These are phyloP conservation scores for Fusarium palustre DNA, from an alignment of 2,329 filamentous ascomycete genomes.

Conservation along the genomic window DNA sequence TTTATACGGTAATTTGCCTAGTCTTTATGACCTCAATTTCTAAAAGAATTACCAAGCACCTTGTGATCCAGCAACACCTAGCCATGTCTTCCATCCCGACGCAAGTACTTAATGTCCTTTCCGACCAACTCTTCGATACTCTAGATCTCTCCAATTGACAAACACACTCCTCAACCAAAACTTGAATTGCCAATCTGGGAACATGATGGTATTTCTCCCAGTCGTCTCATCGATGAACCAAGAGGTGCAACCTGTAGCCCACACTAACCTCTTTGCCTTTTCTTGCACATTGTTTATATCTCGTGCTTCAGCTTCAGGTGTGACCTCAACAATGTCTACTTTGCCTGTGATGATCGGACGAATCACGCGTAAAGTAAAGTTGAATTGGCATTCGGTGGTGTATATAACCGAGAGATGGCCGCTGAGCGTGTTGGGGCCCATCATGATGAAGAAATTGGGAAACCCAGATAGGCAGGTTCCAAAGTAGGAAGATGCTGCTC, in stretches of 20 bases:
- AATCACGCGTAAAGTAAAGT: constrained; percentile 54
- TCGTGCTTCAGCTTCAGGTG: constrained; percentile 42
- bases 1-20: rapidly evolving
- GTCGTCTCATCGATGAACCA: constrained; percentile 63
- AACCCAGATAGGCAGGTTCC: constrained; percentile 62
- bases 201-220: constrained; percentile 63
- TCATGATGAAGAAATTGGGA: constrained; percentile 56
- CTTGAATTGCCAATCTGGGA: constrained; percentile 63
- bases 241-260: constrained; percentile 62
- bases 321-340: constrained; percentile 50
- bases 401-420: constrained; percentile 64
- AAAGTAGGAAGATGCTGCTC: constrained; percentile 56
- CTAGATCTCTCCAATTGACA: constrained; percentile 54
- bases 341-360: constrained; percentile 51
- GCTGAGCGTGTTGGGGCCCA: constrained; percentile 54
- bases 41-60: background rate
- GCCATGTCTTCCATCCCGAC: rapidly evolving
- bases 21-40: background rate
- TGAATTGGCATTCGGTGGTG: constrained; percentile 64
- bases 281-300: constrained; percentile 54
- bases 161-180: constrained; percentile 63
- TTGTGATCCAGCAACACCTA: background rate
- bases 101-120: rapidly evolving
- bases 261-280: constrained; percentile 59
- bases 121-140: constrained; percentile 11